These are phyloP conservation scores for Cardamine occulta DNA, from an alignment of 345 rosid species.

Conservation along the genomic window DNA sequence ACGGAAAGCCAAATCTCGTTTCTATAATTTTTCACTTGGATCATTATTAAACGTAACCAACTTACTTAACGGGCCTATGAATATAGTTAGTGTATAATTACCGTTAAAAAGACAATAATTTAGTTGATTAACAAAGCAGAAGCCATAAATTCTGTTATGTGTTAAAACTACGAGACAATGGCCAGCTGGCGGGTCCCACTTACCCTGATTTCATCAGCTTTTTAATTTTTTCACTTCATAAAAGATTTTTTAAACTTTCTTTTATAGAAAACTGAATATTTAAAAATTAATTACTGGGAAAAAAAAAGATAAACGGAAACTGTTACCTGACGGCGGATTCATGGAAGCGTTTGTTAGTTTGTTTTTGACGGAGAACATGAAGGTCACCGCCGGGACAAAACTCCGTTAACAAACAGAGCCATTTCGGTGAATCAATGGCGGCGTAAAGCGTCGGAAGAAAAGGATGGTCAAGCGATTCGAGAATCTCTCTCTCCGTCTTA, in stretches of 20 bases:
- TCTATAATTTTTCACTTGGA: slow-evolving; percentile 1
- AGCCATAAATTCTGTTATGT: slow-evolving; percentile 44
- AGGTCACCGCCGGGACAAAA: slow-evolving; percentile 99
- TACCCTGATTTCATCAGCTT: slow-evolving; percentile 36
- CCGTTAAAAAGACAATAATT: slow-evolving; percentile 34
- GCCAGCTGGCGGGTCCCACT: slow-evolving; percentile 50
- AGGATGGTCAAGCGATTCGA: slow-evolving; percentile 84
- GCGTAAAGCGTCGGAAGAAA: slow-evolving; percentile 83
- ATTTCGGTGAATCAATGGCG: slow-evolving; percentile 69
- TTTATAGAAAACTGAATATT: slow-evolving; percentile 24
- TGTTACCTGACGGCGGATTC: slow-evolving; percentile 85
- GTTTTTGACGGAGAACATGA: slow-evolving; percentile 93
- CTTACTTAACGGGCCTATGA: slow-evolving; percentile 23
- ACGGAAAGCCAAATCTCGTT: background rate
- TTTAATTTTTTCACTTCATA: slow-evolving; percentile 2
- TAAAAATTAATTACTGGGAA: background rate
- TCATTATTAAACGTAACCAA: background rate
- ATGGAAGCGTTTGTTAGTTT: slow-evolving; percentile 70
- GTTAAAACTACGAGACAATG: slow-evolving; percentile 41
- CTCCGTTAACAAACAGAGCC: slow-evolving; percentile 90
- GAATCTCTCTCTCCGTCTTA: slow-evolving; percentile 78
- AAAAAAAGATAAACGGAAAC: slow-evolving; percentile 20
- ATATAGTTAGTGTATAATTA: background rate
- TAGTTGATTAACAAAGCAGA: slow-evolving; percentile 19
- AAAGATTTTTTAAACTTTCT: background rate